Evolutionary conservation across 2,329 filamentous ascomycete species (phyloP).

Genomic region (Aspergillaceae sp.): DNA sequence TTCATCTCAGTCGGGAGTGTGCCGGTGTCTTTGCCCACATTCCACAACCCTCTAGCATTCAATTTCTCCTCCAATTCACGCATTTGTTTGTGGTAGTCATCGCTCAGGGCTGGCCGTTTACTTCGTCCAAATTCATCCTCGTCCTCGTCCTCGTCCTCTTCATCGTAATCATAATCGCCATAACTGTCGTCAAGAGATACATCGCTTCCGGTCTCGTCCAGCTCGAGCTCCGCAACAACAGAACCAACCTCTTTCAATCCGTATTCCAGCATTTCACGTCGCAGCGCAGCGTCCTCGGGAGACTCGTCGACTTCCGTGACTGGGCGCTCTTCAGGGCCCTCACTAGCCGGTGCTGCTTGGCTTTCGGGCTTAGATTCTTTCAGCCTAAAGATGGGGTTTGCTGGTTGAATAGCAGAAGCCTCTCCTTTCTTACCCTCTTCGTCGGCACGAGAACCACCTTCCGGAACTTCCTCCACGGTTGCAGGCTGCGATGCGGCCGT

Average conservation of each 20-base stretch:
- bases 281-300: conserved; percentile 67
- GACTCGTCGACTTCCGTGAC: conserved; percentile 67
- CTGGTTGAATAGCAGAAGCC: no score
- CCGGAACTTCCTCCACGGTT: no score
- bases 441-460: no score
- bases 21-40: conserved; percentile 44
- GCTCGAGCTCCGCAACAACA: conserved; percentile 81
- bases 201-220: conserved; percentile 58
- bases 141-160: conserved; percentile 46
- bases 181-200: conserved; percentile 46
- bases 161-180: conserved; percentile 39
- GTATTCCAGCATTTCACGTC: conserved; percentile 85
- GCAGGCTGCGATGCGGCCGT: no score
- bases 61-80: conserved; percentile 71
- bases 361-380: no score
- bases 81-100: conserved; percentile 76
- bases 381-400: no score
- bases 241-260: conserved; percentile 79
- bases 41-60: conserved; percentile 49
- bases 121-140: conserved; percentile 71
- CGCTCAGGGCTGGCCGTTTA: conserved; percentile 57
- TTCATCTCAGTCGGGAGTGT: conserved; percentile 26
- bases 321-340: conserved; percentile 28
- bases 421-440: no score
- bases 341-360: background rate